Percentiles rank a stretch among this genome's conserved stretches.
Conservation (phyloP, 805 yeast genomes). For the Myxozyma geophila region DNA sequence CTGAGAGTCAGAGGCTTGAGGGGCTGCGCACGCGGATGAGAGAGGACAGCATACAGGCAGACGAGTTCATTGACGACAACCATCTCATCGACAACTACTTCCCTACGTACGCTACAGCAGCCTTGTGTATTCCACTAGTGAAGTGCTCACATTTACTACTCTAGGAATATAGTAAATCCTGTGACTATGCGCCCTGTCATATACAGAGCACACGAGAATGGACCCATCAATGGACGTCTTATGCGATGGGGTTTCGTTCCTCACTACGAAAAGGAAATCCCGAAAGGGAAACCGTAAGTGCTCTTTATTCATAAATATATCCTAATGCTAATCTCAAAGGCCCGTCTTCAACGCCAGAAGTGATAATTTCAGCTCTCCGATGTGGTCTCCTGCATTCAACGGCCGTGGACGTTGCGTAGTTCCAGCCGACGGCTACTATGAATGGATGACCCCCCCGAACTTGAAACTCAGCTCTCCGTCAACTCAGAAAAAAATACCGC, state of each 20-base stretch:
- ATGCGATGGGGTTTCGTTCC: slow-evolving; percentile 89
- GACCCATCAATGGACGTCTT: slow-evolving; percentile 44
- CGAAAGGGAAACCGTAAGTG: slow-evolving; percentile 41
- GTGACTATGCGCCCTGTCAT: slow-evolving; percentile 29
- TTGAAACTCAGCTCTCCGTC: slow-evolving; percentile 35
- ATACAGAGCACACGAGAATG: slow-evolving; percentile 14
- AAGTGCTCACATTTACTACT: not conserved
- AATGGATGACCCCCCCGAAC: slow-evolving; percentile 58
- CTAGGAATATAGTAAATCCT: slow-evolving; percentile 30
- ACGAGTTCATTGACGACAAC: slow-evolving; percentile 37
- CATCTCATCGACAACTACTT: slow-evolving; percentile 34
- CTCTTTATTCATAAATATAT: not conserved
- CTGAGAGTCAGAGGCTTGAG: slow-evolving; percentile 25
- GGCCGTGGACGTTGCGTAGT: slow-evolving; percentile 65
- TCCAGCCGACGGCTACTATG: slow-evolving; percentile 83
- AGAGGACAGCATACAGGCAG: slow-evolving; percentile 40
- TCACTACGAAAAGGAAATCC: slow-evolving; percentile 58
- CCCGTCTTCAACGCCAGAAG: slow-evolving; percentile 65
- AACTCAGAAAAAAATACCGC: slow-evolving; percentile 54
- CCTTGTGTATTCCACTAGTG: not conserved
- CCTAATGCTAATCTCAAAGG: not conserved
- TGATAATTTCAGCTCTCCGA: slow-evolving; percentile 59
- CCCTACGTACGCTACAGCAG: slow-evolving; percentile 49
- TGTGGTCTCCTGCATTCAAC: slow-evolving; percentile 62
- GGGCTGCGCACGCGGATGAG: slow-evolving; percentile 30